Percentiles rank a stretch among this genome's conserved stretches.
phyloP scores from a whole-genome alignment of 2,329 filamentous ascomycete genomes.

The Tolypocladium inflatum region DNA sequence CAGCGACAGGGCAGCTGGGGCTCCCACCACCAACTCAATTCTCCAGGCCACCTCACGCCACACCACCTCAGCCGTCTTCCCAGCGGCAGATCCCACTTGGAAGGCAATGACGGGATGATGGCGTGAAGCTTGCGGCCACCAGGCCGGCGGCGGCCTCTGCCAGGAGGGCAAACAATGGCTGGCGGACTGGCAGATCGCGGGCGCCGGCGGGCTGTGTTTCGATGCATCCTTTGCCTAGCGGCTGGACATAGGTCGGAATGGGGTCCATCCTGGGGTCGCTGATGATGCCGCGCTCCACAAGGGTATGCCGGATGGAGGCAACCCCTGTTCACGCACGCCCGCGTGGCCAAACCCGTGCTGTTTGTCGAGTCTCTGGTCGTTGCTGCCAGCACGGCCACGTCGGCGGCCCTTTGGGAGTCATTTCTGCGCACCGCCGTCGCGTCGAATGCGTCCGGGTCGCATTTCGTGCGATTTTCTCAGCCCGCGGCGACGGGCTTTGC shows the following conservation, averaged over 20 bases:
- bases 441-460: neutral
- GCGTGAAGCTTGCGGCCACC: neutral
- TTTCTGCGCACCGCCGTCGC: neutral
- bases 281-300: slow-evolving; percentile 8
- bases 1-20: slow-evolving; percentile 5
- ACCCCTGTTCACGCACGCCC: slow-evolving; percentile 9
- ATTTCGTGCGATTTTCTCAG: neutral
- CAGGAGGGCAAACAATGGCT: neutral
- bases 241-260: slow-evolving; percentile 1
- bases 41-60: neutral
- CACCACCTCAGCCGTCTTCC: neutral
- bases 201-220: neutral
- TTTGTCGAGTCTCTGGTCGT: slow-evolving; percentile 1
- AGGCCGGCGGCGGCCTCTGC: neutral
- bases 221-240: neutral
- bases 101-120: neutral
- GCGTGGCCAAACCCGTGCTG: slow-evolving; percentile 7
- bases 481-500: neutral
- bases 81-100: neutral
- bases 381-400: neutral
- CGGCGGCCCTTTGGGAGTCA: neutral
- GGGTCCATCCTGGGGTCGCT: slow-evolving; percentile 5
- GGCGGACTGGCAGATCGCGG: neutral
- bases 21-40: slow-evolving; percentile 1
- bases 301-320: slow-evolving; percentile 6